A percentile compares a stretch with the other conserved stretches of the same genome.
These are phyloP conservation scores for Lophiotrema nucula DNA, from an alignment of 495 filamentous ascomycete genomes.

Conservation along the genomic window DNA sequence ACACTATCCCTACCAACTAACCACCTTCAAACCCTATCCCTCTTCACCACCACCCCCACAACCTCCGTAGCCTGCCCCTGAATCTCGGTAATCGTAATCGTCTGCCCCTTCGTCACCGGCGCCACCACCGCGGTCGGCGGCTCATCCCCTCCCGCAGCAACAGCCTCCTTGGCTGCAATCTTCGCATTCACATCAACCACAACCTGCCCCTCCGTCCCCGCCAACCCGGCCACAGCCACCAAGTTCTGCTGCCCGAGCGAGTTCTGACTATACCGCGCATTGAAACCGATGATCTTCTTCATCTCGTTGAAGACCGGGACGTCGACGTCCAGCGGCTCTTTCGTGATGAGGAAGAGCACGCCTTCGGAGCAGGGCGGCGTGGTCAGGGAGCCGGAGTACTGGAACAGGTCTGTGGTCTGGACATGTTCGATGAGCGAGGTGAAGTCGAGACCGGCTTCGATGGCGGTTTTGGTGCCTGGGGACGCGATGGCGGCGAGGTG, in stretches of 20 bases:
- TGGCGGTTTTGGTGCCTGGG: constrained; percentile 56
- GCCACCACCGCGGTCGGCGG: background rate
- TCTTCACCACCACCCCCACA: constrained; percentile 12
- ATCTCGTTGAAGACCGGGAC: constrained; percentile 54
- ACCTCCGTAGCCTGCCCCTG: constrained; percentile 9
- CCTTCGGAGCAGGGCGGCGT: constrained; percentile 68
- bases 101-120: constrained; percentile 10
- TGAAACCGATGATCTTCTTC: constrained; percentile 63
- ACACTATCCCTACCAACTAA: background rate
- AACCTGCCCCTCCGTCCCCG: background rate
- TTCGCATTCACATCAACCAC: background rate
- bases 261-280: constrained; percentile 63
- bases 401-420: constrained; percentile 50
- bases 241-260: constrained; percentile 54
- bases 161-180: background rate
- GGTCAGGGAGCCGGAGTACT: constrained; percentile 64
- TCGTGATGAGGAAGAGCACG: constrained; percentile 57
- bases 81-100: constrained; percentile 15
- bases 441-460: constrained; percentile 54
- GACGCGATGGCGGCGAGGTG: constrained; percentile 51
- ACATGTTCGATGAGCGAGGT: constrained; percentile 52
- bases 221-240: constrained; percentile 32
- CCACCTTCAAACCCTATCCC: background rate
- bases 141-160: background rate
- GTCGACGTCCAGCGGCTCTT: constrained; percentile 52